Base-by-base conservation (phyloP, 768 basidiomycete genomes). In the Hygrophoropsis aurantiaca region DNA sequence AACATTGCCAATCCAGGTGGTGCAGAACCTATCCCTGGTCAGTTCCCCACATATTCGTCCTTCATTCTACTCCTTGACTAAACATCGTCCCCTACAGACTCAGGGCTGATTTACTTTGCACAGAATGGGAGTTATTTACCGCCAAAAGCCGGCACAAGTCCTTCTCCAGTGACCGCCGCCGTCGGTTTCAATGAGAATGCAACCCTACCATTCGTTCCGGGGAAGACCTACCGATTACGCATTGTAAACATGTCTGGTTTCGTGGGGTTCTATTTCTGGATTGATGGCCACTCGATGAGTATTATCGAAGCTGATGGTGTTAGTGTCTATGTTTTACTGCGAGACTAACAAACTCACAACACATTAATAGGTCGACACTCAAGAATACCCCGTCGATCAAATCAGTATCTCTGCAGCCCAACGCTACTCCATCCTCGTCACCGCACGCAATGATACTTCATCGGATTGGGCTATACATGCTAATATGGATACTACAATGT, bases 341-440 rank as follows among this genome's bases (percentile, higher is more conserved):
- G 7, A 13, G 27, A 6, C 6, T 30, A 30, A 30, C 13, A 30
- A 30, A 30, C 27, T 30, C 27, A 30, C 13, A 6, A 30, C 27
- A 7, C 13, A 13, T 13, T 7, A 30, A 7, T 47, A 85, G 80
- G 84, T 78, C 3, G 92, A 94, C 68, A 74, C 82, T 2, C 75
- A 86, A 60, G 81, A 84, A 46, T 84, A 68, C 26, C 76, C 84
- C 0, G 82, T 85, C 54, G 87, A 88, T 62, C 65, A 84, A 20
- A 61, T 94, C 45, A 74, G 80, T 37, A 52, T 94, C 42, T 75
- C 87, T 11, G 90, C 90, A 33, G 90, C 91, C 1, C 92, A 94
- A 67, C 80, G 92, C 11, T 93, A 92, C 68, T 91, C 90, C 0
- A 73, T 95, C 36, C 79, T 94, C 32, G 87, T 95, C 47, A 87